phyloP scores from a whole-genome alignment of 176 grass and related monocot species.

The maize (Zea mays) region Zm-B73-REFERENCE-NAM-5.0 NC_050096.1:8038501-8039000 shows the following conservation, averaged over 20 bases:
- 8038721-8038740: slow-evolving; percentile 46
- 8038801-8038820: slow-evolving; percentile 48
- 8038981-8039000: too few relatives aligned
- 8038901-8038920: slow-evolving; percentile 11
- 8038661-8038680: slow-evolving; percentile 12
- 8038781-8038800: slow-evolving; percentile 34
- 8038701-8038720: slow-evolving; percentile 32
- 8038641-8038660: slow-evolving; percentile 10
- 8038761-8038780: slow-evolving; percentile 36
- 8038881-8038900: neutral
- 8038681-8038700: slow-evolving; percentile 29
- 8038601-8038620: slow-evolving; percentile 1
- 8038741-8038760: slow-evolving; percentile 31
- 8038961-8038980: slow-evolving; percentile 4
- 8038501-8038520: neutral
- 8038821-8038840: slow-evolving; percentile 20
- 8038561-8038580: neutral
- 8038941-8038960: slow-evolving; percentile 18
- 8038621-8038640: slow-evolving; percentile 7
- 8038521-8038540: neutral
- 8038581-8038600: neutral
- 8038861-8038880: slow-evolving; percentile 24
- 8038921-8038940: slow-evolving; percentile 16
- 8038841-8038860: slow-evolving; percentile 13
- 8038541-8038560: neutral